Conservation (phyloP, 192 early-diverging fungal species). For the Coemansia sp. region DNA sequence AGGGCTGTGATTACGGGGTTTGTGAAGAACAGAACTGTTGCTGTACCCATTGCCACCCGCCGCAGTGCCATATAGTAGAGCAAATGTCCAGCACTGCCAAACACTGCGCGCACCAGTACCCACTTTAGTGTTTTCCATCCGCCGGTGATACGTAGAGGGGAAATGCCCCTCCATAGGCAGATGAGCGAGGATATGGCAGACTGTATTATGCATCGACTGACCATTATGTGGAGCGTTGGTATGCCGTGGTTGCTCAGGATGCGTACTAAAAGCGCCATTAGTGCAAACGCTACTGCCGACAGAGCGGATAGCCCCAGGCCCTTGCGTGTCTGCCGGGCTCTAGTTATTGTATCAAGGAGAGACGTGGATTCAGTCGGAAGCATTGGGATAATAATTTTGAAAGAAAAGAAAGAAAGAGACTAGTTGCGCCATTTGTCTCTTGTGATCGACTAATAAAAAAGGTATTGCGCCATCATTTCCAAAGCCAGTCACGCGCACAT, state of each 20-base stretch:
- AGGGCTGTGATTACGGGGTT: constrained; percentile 29
- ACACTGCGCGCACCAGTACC: constrained; percentile 27
- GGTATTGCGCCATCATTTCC: not conserved
- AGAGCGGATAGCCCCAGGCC: constrained; percentile 17
- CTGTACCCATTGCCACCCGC: constrained; percentile 20
- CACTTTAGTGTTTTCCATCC: constrained; percentile 17
- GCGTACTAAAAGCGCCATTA: constrained; percentile 23
- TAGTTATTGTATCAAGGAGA: not conserved
- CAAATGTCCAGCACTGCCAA: constrained; percentile 20
- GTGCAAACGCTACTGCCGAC: constrained; percentile 23
- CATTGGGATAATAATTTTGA: not conserved
- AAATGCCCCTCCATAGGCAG: no score
- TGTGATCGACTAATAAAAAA: no score
- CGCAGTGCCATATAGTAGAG: constrained; percentile 19
- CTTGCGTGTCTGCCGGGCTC: not conserved
- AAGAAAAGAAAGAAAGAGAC: not conserved
- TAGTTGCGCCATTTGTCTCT: no score
- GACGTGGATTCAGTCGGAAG: not conserved
- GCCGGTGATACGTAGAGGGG: not conserved
- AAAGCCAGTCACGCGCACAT: not conserved
- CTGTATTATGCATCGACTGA: constrained; percentile 24
- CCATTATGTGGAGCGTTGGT: constrained; percentile 32
- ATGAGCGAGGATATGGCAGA: no score
- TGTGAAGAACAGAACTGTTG: constrained; percentile 30
- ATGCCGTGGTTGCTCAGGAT: constrained; percentile 5